Conservation (phyloP, 192 early-diverging fungal genomes). For the Gonapodya prolifera region DNA sequence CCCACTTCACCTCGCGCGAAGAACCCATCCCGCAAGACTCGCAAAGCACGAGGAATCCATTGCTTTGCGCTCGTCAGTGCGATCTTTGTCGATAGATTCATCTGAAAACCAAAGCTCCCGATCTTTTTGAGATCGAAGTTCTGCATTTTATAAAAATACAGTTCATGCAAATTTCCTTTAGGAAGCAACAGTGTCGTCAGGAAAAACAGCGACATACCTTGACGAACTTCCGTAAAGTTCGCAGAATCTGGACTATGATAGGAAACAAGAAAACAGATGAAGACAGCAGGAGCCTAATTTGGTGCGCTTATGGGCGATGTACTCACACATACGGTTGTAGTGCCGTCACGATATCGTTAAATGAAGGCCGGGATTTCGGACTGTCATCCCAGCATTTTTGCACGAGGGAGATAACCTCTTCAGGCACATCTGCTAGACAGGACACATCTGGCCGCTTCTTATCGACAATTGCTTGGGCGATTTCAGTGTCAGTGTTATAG, state of each 20-base stretch:
- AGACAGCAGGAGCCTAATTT: no score
- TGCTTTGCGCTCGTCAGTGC: neutral
- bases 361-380: neutral
- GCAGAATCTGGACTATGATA: neutral
- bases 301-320: neutral
- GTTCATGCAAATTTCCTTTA: neutral
- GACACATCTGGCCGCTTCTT: neutral
- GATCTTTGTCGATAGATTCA: neutral
- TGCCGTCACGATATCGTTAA: neutral
- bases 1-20: neutral
- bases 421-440: neutral
- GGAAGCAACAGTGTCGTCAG: neutral
- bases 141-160: neutral
- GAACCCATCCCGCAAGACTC: neutral
- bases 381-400: neutral
- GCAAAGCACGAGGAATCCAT: neutral
- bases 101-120: neutral
- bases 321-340: neutral
- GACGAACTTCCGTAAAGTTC: neutral
- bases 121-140: neutral
- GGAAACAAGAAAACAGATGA: no score
- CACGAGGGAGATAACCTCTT: neutral
- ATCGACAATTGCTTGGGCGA: neutral
- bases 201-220: neutral
- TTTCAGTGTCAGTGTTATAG: neutral